phyloP scores from a whole-genome alignment of 352 stramenopile species.

The Pythium phragmitis region DNA sequence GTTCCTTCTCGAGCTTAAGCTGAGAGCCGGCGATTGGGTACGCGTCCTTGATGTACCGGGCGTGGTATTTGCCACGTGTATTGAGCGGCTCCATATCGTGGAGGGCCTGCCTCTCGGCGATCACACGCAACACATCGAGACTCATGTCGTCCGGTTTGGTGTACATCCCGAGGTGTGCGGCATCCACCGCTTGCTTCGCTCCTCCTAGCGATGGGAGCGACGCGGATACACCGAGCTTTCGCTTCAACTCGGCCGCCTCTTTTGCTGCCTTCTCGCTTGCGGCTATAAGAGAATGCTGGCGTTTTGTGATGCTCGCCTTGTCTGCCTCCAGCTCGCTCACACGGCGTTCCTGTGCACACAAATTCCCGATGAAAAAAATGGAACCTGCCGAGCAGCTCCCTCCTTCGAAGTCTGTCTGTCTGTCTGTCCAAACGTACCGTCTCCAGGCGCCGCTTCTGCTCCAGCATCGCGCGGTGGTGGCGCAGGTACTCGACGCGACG shows the following conservation, averaged over 20 bases:
- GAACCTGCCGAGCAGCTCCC: neutral
- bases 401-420: too few species aligned
- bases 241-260: neutral
- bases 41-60: slow-evolving; percentile 58
- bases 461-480: slow-evolving; percentile 42
- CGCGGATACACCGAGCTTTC: slow-evolving; percentile 1
- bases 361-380: too few species aligned
- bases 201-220: slow-evolving; percentile 9
- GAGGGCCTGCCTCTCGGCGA: slow-evolving; percentile 44
- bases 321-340: slow-evolving; percentile 23
- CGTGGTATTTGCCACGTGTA: slow-evolving; percentile 67
- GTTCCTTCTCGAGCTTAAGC: slow-evolving; percentile 66
- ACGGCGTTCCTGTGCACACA: slow-evolving; percentile 17
- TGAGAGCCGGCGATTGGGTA: slow-evolving; percentile 76
- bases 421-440: slow-evolving; percentile 31
- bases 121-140: slow-evolving; percentile 36
- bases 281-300: slow-evolving; percentile 4
- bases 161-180: slow-evolving; percentile 40
- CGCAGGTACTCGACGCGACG: slow-evolving; percentile 42
- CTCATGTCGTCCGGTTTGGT: slow-evolving; percentile 43
- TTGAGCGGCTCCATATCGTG: slow-evolving; percentile 44
- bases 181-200: neutral
- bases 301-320: slow-evolving; percentile 12
- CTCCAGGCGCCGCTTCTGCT: slow-evolving; percentile 57
- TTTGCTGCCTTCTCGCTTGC: neutral